These are phyloP conservation scores for Annulohypoxylon maeteangense DNA, from an alignment of 495 filamentous ascomycete genomes.

Conservation along the genomic window DNA sequence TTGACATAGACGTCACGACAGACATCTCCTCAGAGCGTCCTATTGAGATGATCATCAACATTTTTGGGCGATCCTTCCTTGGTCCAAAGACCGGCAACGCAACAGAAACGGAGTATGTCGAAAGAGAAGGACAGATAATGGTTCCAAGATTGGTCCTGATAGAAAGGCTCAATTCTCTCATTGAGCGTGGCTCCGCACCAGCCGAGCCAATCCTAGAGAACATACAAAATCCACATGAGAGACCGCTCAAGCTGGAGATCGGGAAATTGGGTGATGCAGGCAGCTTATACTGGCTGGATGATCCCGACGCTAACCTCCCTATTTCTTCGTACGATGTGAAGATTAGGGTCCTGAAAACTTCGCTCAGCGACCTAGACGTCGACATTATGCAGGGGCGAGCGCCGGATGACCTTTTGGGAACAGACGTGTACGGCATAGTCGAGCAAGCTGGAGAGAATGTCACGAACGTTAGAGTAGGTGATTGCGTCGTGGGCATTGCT, in stretches of 20 bases:
- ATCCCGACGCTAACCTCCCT: slow-evolving; percentile 20
- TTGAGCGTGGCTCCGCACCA: slow-evolving; percentile 36
- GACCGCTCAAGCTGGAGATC: slow-evolving; percentile 35
- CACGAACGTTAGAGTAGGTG: slow-evolving; percentile 47
- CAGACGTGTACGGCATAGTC: slow-evolving; percentile 57
- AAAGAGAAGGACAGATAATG: slow-evolving; percentile 36
- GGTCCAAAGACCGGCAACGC: slow-evolving; percentile 28
- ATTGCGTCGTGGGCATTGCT: slow-evolving; percentile 53
- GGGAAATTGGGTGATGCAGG: slow-evolving; percentile 16
- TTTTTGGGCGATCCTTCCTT: slow-evolving; percentile 67
- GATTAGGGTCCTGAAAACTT: slow-evolving; percentile 18
- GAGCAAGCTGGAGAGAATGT: slow-evolving; percentile 52
- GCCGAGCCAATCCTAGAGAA: slow-evolving; percentile 9
- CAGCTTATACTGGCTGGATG: slow-evolving; percentile 30
- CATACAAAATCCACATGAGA: slow-evolving; percentile 23
- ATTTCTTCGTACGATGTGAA: slow-evolving; percentile 19
- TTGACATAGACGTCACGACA: slow-evolving; percentile 35
- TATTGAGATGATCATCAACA: slow-evolving; percentile 55
- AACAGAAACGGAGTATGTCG: slow-evolving; percentile 45
- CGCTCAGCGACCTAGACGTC: slow-evolving; percentile 15
- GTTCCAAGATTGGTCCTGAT: slow-evolving; percentile 44
- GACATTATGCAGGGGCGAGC: slow-evolving; percentile 44
- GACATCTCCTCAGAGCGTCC: neutral
- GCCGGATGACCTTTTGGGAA: slow-evolving; percentile 45
- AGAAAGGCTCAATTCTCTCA: slow-evolving; percentile 36